Evolutionary conservation across 2,329 filamentous ascomycete species (phyloP).

Genomic region (Claviceps pazoutovae): DNA sequence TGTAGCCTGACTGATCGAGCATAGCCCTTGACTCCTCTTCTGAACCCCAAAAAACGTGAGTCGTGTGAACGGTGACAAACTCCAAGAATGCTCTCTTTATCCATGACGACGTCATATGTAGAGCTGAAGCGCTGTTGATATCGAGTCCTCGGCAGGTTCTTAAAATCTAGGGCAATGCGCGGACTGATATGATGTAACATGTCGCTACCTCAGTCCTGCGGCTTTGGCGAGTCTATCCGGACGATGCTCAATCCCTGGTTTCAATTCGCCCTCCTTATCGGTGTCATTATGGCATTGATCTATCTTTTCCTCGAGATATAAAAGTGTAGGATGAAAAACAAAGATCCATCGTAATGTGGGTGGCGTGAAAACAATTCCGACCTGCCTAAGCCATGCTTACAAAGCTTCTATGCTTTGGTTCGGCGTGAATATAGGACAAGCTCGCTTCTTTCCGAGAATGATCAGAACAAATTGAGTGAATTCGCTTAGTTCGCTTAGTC

Average conservation of each 20-base stretch:
- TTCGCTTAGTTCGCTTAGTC: conserved; percentile 30
- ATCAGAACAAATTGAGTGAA: neutral
- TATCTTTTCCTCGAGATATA: neutral
- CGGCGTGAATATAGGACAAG: conserved; percentile 2
- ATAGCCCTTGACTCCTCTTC: no score
- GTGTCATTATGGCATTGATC: neutral
- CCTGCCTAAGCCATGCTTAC: conserved; percentile 1
- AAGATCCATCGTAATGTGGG: neutral
- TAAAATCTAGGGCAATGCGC: neutral
- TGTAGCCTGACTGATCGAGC: no score
- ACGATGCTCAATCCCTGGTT: neutral
- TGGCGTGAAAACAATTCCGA: neutral
- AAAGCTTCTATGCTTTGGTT: conserved; percentile 7
- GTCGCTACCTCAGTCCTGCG: neutral
- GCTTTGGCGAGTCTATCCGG: neutral
- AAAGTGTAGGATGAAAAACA: neutral
- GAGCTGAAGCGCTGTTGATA: no score
- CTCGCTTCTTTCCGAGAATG: neutral
- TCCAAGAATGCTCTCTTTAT: no score
- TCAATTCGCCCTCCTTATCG: neutral
- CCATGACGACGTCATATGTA: no score
- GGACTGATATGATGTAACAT: neutral
- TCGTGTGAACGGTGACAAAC: no score
- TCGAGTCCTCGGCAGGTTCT: neutral
- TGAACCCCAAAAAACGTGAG: no score